Percentiles rank a stretch among this genome's conserved stretches.
Conservation (phyloP, 106 monocot genomes). For the Chionographis japonica region DNA sequence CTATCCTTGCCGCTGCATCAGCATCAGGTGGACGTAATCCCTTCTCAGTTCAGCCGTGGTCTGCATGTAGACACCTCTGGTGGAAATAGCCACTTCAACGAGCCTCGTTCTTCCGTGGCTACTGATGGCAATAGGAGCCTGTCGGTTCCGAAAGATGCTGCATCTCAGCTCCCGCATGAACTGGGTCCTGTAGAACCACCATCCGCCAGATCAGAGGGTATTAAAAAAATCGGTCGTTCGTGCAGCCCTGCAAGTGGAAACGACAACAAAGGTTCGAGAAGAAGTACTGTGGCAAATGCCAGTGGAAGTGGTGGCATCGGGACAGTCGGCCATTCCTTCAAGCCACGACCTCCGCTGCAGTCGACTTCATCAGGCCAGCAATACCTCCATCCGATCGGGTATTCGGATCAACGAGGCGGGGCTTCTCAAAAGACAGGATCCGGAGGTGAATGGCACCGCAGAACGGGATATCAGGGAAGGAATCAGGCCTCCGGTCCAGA, state of each 20-base stretch:
- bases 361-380: slow-evolving; percentile 27
- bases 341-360: slow-evolving; percentile 10
- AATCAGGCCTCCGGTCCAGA: slow-evolving; percentile 33
- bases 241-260: slow-evolving; percentile 14
- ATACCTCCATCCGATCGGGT: slow-evolving; percentile 28
- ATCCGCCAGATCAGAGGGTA: neutral
- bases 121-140: slow-evolving; percentile 24
- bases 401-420: slow-evolving; percentile 24
- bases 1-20: slow-evolving; percentile 45
- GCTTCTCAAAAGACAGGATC: slow-evolving; percentile 36
- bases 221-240: slow-evolving; percentile 18
- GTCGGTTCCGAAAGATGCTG: slow-evolving; percentile 13
- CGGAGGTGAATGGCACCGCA: slow-evolving; percentile 66
- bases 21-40: slow-evolving; percentile 31
- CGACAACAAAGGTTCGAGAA: slow-evolving; percentile 20
- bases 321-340: slow-evolving; percentile 3
- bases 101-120: slow-evolving; percentile 11
- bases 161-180: slow-evolving; percentile 41
- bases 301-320: slow-evolving; percentile 6
- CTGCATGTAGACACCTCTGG: slow-evolving; percentile 16
- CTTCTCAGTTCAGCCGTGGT: slow-evolving; percentile 22
- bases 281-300: slow-evolving; percentile 7
- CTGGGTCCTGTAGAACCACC: slow-evolving; percentile 30
- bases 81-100: slow-evolving; percentile 23
- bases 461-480: slow-evolving; percentile 53